Percentiles rank a stretch among this genome's conserved stretches.
phyloP scores from a whole-genome alignment of 1,284 basidiomycete species.

The Pseudozyma hubeiensis region DNA sequence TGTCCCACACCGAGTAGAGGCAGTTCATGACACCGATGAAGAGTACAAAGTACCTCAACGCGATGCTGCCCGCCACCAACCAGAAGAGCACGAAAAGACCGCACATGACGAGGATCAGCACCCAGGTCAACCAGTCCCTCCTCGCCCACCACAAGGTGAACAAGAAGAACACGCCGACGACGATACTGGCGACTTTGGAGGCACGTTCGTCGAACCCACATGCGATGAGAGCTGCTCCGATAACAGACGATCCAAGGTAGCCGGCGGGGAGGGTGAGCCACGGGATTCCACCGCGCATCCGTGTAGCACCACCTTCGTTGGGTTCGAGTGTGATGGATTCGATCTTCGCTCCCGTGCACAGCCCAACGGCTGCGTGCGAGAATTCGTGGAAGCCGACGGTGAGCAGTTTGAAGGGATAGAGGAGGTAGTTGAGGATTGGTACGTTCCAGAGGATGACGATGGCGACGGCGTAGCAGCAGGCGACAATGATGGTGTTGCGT shows the following conservation, averaged over 20 bases:
- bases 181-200: conserved; percentile 86
- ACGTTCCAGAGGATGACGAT: conserved; percentile 65
- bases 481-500: conserved; percentile 65
- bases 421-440: conserved; percentile 63
- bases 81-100: conserved; percentile 61
- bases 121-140: conserved; percentile 76
- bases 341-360: conserved; percentile 90
- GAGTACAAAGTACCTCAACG: conserved; percentile 76
- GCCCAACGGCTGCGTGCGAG: conserved; percentile 67
- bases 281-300: conserved; percentile 90
- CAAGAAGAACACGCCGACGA: conserved; percentile 87
- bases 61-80: conserved; percentile 46
- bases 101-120: conserved; percentile 58
- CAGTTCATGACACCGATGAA: conserved; percentile 77
- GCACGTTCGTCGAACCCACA: conserved; percentile 93
- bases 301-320: conserved; percentile 90
- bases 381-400: conserved; percentile 60
- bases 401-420: conserved; percentile 69
- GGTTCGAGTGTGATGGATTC: conserved; percentile 72
- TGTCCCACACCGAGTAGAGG: conserved; percentile 62
- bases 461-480: conserved; percentile 59
- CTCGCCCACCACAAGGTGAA: conserved; percentile 89
- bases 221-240: conserved; percentile 87
- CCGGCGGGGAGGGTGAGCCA: conserved; percentile 77
- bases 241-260: conserved; percentile 82